These are phyloP conservation scores for Bonia amplexicaulis DNA, from an alignment of 176 grass and related monocot species.

Conservation along the genomic window DNA sequence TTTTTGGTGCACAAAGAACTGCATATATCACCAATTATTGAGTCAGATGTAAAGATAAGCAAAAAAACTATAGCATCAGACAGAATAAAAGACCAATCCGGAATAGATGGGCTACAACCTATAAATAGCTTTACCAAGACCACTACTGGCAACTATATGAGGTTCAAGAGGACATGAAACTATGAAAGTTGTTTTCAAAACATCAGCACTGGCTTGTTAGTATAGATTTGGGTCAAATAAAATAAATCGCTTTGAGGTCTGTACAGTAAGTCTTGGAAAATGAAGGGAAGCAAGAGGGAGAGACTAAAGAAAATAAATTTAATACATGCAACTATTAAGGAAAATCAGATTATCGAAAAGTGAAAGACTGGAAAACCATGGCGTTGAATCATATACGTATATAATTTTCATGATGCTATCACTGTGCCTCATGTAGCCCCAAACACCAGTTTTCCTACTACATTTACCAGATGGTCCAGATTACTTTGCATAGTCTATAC, in stretches of 20 bases:
- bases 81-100: not conserved
- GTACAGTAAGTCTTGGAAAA: not conserved
- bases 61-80: constrained; percentile 17
- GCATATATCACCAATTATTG: constrained; percentile 1
- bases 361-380: not conserved
- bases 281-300: not conserved
- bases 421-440: not conserved
- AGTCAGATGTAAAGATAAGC: constrained; percentile 6
- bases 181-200: not conserved
- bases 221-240: not conserved
- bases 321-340: not conserved
- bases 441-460: not conserved
- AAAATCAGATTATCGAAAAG: not conserved
- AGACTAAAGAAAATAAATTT: not conserved
- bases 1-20: constrained; percentile 39
- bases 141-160: not conserved
- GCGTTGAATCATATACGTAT: not conserved
- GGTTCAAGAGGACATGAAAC: not conserved
- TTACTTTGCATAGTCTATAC: not conserved
- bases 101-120: not conserved
- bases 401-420: not conserved
- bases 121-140: not conserved
- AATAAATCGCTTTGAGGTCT: not conserved
- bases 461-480: not conserved
- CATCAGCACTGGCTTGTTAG: not conserved